Evolutionary conservation across 176 grass and related monocot species (phyloP), one percentile per base, ranked within the genome.

Genomic region (Triticum dicoccoides): DNA sequence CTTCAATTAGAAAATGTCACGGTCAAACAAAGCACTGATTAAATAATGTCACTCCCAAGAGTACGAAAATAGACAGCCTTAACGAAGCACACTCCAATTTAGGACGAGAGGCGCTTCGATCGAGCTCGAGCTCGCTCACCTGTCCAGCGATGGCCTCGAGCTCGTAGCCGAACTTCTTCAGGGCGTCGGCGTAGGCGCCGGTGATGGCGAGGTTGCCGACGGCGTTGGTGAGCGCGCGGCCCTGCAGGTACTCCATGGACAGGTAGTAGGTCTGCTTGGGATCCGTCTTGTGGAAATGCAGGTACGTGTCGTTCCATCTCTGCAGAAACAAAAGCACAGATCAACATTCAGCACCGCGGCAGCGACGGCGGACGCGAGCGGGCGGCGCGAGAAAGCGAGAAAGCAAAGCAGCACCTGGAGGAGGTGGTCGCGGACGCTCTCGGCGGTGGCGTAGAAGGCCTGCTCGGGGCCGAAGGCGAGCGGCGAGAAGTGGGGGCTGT

Each of bases 261-360:
- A 99, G 88, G 92, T 99, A 99, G 84, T 99, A 99, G 39, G 97
- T 99, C 90, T 99, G 94, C 82, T 99, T 99, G 38, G 97, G 94
- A 83, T 99, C 94, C 90, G 86, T 83, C 89, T 90, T 91, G 84
- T 99, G 97, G 89, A 94, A 99, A 91, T 99, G 90, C 82, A 94
- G 4, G 88, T 93, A 99, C 37, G 97, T 99, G 6, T 91, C 90
- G 78, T 96, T 97, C 97, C 97, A 99, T 88, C 97, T 94, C 97
- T 99, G 89, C 32, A 71, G 24, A 34, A 14, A 59, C 11, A 47
- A 47, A 47, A 47, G 11, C 44, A 65, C 21, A n/a, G 75, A 76
- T 90, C 80, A 92, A 91, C 17, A 56, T 56, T 76, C 44, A 9
- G 51, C 86, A 21, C 39, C 33, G 54, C 35, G 30, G 72, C 34